Evolutionary conservation across 495 filamentous ascomycete species (phyloP).

Genomic region (Talaromyces ruber): DNA sequence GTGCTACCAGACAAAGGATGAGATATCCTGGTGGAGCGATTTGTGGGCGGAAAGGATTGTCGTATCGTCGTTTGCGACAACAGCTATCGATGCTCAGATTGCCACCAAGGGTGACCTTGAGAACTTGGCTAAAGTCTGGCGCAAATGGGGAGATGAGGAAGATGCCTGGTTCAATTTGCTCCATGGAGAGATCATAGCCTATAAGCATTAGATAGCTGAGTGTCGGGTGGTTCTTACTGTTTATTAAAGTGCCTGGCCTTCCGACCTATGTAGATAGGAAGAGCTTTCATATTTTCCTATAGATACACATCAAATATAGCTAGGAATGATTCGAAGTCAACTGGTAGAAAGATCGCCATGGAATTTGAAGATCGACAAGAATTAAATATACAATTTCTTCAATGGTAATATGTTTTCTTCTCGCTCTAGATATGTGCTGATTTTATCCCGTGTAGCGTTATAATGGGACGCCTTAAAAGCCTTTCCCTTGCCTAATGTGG

Average conservation of each 20-base stretch:
- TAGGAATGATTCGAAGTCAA: no score
- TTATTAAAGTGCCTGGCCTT: neutral
- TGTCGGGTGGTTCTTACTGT: neutral
- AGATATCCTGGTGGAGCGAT: conserved; percentile 36
- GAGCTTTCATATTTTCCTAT: no score
- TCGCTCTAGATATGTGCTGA: no score
- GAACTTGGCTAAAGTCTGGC: conserved; percentile 29
- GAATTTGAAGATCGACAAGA: no score
- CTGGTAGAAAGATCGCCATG: no score
- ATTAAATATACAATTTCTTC: no score
- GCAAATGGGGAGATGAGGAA: conserved; percentile 32
- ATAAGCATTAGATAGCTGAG: conserved; percentile 17
- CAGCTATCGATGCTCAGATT: conserved; percentile 25
- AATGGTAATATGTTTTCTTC: no score
- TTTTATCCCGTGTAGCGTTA: no score
- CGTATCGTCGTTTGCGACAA: conserved; percentile 28
- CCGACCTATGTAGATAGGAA: no score
- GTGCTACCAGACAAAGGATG: conserved; percentile 36
- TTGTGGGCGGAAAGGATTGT: conserved; percentile 35
- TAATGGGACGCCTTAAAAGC: no score
- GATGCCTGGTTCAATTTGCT: conserved; percentile 45
- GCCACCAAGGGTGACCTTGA: conserved; percentile 35
- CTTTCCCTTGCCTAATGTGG: no score
- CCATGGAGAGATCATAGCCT: conserved; percentile 46
- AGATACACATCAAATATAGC: no score